phyloP scores from a whole-genome alignment of 495 filamentous ascomycete species.

The Hypoxylon fragiforme region DNA sequence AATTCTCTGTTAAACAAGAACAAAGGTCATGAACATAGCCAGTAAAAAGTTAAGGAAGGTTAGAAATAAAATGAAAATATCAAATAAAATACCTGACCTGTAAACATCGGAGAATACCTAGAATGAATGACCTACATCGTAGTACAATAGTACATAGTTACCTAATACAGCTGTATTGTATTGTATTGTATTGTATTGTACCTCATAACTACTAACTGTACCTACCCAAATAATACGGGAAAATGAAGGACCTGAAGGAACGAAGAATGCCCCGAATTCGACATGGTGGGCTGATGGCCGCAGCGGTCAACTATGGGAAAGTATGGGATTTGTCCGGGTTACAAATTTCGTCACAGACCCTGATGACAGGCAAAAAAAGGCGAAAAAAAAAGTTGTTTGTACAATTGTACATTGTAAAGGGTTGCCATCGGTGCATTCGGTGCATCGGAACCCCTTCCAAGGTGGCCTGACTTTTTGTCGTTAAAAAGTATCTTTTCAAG shows the following conservation, averaged over 20 bases:
- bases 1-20: no score
- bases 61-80: no score
- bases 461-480: conserved; percentile 32
- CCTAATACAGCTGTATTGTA: no score
- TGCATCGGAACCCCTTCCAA: conserved; percentile 19
- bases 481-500: conserved; percentile 23
- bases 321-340: conserved; percentile 26
- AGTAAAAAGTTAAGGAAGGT: no score
- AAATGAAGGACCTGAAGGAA: conserved; percentile 26
- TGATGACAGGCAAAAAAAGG: conserved; percentile 7
- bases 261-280: conserved; percentile 12
- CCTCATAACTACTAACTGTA: no score
- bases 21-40: no score
- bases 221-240: conserved; percentile 18
- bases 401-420: no score
- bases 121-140: no score
- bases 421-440: conserved; percentile 29
- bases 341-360: conserved; percentile 22
- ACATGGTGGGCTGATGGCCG: conserved; percentile 36
- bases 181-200: no score
- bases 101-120: no score
- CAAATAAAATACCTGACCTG: no score
- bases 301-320: conserved; percentile 20
- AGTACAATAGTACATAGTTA: no score
- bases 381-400: neutral